Base-by-base conservation (phyloP, 2,329 filamentous ascomycete species). In the Aureobasidium sp. region DNA sequence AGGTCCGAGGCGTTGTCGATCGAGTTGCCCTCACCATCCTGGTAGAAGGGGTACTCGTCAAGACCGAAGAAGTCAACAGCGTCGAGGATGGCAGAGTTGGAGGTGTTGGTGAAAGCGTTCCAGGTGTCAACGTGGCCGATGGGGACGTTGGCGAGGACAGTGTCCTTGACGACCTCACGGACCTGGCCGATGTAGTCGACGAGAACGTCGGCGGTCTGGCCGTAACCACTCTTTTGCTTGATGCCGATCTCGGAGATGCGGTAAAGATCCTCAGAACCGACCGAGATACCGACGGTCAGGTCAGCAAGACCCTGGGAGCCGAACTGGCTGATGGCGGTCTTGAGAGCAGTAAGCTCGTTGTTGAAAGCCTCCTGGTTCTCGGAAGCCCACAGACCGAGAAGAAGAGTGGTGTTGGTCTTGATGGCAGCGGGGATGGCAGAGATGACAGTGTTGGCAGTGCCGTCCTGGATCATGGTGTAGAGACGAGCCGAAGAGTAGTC, bases 61-160 rank as follows among this genome's bases (percentile, higher is more conserved):
- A 93, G 84, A 67, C 91, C 91, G 63, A 96, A 74, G 81, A 85
- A 96, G 78, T 96, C 91, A 65, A 81, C 77, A 44, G 82, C 84
- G 10, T 85, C 79, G 63, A 90, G 85, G 63, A 95, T 85, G 48
- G 81, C 84, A 51, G 76, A 75, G 82, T 93, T 95, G 70, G 86
- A 83, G 58, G 76, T 74, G 74, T 95, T 91, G 72, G 85, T 84
- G 80, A 85, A 92, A 58, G 85, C 85, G 44, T 66, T 69, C 90
- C 90, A 96, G 58, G 91, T 95, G 72, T 96, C 91, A 72, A 96
- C 91, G 75, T 96, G 91, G 57, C 91, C 91, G 64, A 96, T 79
- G 25, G 84, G 79, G 49, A 79, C 81, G 30, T 63, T 50, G 25
- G 60, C 50, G 30, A 89, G 77, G 55, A 76, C 71, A 14, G 89